These are phyloP conservation scores for Russula sp. DNA, from an alignment of 768 basidiomycete species.

Conservation along the genomic window DNA sequence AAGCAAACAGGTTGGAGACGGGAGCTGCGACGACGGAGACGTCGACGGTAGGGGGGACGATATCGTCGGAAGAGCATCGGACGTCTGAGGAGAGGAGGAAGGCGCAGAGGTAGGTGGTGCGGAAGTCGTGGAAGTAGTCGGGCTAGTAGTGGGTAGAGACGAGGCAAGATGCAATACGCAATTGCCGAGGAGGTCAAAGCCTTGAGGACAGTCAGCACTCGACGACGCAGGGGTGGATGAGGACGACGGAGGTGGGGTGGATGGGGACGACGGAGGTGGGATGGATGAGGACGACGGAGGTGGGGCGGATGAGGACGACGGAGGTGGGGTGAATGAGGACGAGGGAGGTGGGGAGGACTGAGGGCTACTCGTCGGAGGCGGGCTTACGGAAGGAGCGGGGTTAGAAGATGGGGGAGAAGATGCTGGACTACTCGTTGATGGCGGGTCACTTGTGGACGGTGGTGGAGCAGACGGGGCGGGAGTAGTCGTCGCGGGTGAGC, in stretches of 20 bases:
- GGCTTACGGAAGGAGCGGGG: constrained; percentile 19
- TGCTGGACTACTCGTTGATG: constrained; percentile 10
- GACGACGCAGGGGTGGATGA: constrained; percentile 13
- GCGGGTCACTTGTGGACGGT: constrained; percentile 6
- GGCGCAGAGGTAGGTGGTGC: not conserved
- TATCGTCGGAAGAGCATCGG: too few relatives aligned
- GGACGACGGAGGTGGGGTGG: constrained; percentile 3
- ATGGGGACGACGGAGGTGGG: too few relatives aligned
- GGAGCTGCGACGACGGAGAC: not conserved
- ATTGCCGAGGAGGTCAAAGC: constrained; percentile 7
- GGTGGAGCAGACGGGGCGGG: not conserved
- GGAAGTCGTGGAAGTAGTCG: not conserved
- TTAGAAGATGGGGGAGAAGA: not conserved
- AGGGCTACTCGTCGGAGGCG: not conserved
- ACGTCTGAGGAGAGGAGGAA: not conserved
- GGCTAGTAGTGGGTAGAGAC: not conserved
- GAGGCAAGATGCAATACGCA: not conserved
- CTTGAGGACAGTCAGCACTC: not conserved
- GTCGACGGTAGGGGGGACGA: not conserved
- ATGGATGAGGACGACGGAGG: too few relatives aligned
- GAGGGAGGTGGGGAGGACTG: constrained; percentile 4
- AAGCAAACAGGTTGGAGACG: not conserved
- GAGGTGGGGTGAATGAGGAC: constrained; percentile 7
- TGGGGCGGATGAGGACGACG: too few relatives aligned
- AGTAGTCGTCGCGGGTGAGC: not conserved